Percentiles rank a stretch among this genome's conserved stretches.
phyloP scores from a whole-genome alignment of 345 rosid genomes.

The Eucalyptus cloeziana region DNA sequence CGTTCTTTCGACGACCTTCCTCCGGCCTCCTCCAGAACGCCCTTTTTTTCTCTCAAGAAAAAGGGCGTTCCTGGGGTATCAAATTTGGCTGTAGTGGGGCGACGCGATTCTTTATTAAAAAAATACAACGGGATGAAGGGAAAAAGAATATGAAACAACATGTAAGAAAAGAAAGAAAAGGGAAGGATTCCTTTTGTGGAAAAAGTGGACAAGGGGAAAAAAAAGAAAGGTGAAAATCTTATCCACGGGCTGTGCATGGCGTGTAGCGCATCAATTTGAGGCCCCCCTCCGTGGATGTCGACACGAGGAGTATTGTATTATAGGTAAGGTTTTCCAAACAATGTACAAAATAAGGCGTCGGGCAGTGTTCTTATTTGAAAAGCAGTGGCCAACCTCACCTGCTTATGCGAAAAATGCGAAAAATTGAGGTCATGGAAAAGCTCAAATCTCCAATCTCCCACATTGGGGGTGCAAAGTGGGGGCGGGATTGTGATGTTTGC shows the following conservation, averaged over 20 bases:
- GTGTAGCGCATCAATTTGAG: background rate
- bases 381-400: background rate
- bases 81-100: background rate
- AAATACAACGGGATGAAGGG: background rate
- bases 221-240: background rate
- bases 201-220: background rate
- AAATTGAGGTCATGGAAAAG: background rate
- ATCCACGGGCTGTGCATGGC: background rate
- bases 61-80: background rate
- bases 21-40: background rate
- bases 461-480: fast-evolving
- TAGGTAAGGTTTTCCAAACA: background rate
- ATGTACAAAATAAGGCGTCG: background rate
- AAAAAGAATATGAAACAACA: background rate
- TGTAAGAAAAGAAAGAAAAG: background rate
- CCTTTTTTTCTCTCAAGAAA: background rate
- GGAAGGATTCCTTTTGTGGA: background rate
- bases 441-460: background rate
- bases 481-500: background rate
- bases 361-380: background rate
- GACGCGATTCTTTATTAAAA: background rate
- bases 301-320: background rate
- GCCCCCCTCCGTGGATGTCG: background rate
- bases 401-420: background rate
- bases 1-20: background rate